Conservation (phyloP, 1,284 basidiomycete genomes). For the Lentinula novae-zelandiae region DNA sequence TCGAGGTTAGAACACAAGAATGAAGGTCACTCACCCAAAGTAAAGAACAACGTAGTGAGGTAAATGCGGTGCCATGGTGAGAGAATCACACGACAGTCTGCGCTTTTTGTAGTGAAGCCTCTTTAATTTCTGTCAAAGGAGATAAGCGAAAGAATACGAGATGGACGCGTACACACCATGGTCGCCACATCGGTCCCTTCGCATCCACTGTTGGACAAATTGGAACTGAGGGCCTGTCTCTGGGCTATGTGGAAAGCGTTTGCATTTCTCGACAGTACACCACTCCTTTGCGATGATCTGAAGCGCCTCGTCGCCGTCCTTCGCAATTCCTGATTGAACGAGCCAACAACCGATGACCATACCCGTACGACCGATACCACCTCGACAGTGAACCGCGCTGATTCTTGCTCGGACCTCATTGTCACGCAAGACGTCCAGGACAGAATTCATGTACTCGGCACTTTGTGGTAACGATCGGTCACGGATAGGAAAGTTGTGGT, state of each 20-base stretch:
- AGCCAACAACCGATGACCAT: conserved; percentile 77
- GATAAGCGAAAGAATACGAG: background rate
- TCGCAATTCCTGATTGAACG: conserved; percentile 58
- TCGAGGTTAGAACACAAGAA: background rate
- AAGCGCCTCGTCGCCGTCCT: conserved; percentile 60
- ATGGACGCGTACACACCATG: background rate
- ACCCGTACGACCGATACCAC: conserved; percentile 73
- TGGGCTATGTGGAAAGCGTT: conserved; percentile 68
- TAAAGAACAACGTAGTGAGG: background rate
- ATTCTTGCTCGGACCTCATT: conserved; percentile 53
- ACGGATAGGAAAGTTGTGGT: conserved; percentile 72
- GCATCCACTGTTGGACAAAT: conserved; percentile 56
- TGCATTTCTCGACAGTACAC: conserved; percentile 72
- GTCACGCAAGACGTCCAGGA: conserved; percentile 54
- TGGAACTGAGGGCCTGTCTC: conserved; percentile 75
- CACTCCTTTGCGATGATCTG: conserved; percentile 62
- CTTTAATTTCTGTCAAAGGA: background rate
- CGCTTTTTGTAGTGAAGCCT: background rate
- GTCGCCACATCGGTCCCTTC: background rate
- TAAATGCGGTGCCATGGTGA: too few relatives aligned
- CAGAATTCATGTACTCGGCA: conserved; percentile 47
- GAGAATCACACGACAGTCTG: background rate
- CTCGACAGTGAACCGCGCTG: conserved; percentile 69
- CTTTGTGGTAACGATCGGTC: conserved; percentile 63
- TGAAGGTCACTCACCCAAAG: background rate